Evolutionary conservation across 2,329 filamentous ascomycete species (phyloP), one percentile per base, ranked within the genome.

Genomic region (Herpotrichia juniperi): DNA sequence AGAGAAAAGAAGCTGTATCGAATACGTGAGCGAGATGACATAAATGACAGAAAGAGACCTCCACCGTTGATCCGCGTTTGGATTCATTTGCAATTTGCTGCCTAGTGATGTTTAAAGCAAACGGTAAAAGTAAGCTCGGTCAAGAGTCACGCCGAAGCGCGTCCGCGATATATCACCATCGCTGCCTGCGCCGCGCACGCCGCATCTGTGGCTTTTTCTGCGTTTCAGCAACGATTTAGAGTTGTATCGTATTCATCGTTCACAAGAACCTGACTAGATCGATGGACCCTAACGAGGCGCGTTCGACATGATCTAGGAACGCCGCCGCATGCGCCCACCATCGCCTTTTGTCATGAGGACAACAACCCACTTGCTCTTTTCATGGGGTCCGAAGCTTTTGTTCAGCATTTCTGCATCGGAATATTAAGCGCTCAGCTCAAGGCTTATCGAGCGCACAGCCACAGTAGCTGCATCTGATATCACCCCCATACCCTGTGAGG

Each of bases 401-500:
- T 40, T n/a, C n/a, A n/a, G n/a, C n/a, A n/a, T n/a, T 40, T 40
- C 21, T 19, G 37, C 19, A 21, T 40, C 21, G 16, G 21, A 40
- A n/a, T n/a, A n/a, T n/a, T n/a, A n/a, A n/a, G 37, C 14, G 46
- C 42, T 50, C 47, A 48, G 42, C 45, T 48, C 25, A 28, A 25
- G 26, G 16, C 22, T 9, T 19, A 31, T 42, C 34, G 39, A 31
- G 45, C 50, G 30, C 44, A 60, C 53, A 60, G 57, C 57, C 57
- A 58, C 57, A 48, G 50, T 37, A 8, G 46, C 28, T 28, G 39
- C 30, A 35, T 44, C 43, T 42, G 37, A 48, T 44, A 22, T 46
- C 26, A 35, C 46, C 44, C 31, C 22, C 30, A 40, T 25, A 49
- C 49, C 44, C 45, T 44, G 40, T 53, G 56, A 49, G 56, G 56